Evolutionary conservation across 116 monocot genomes (phyloP).

Genomic region (Iris pallida): DNA sequence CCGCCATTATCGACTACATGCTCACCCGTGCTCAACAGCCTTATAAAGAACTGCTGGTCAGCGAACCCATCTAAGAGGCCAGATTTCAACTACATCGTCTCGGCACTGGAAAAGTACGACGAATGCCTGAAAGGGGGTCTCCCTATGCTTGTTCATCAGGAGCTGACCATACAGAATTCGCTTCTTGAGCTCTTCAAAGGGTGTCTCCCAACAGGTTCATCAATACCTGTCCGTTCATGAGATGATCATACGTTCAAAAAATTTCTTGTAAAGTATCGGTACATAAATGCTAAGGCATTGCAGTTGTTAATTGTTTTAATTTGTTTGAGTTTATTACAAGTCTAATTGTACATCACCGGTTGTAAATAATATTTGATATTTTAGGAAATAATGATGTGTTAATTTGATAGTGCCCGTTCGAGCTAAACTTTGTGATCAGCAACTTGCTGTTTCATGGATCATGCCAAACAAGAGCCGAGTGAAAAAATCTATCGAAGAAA

Average conservation of each 20-base stretch:
- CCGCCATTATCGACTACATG: conserved; percentile 60
- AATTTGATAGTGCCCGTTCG: too few relatives aligned
- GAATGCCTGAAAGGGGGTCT: conserved; percentile 61
- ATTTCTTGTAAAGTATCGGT: neutral
- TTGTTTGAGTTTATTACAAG: conserved; percentile 2
- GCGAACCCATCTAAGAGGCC: conserved; percentile 71
- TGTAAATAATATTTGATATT: neutral
- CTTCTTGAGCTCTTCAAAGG: conserved; percentile 51
- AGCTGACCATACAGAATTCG: conserved; percentile 35
- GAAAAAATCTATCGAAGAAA: too few relatives aligned
- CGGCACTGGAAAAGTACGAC: conserved; percentile 65
- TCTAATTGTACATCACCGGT: neutral
- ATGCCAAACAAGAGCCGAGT: too few relatives aligned
- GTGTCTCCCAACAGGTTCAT: conserved; percentile 41
- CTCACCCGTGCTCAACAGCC: conserved; percentile 67
- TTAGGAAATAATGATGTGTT: too few relatives aligned
- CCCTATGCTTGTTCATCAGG: conserved; percentile 45
- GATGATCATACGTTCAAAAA: neutral
- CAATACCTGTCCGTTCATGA: conserved; percentile 30
- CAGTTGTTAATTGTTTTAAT: conserved; percentile 1
- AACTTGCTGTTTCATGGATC: too few relatives aligned
- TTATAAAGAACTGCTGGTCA: conserved; percentile 82
- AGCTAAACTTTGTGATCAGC: too few relatives aligned
- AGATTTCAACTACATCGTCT: conserved; percentile 68
- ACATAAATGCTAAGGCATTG: conserved; percentile 1